Evolutionary conservation across 1,139 yeast species (phyloP).

Genomic region (Suzukiozyma palmioleophila): DNA sequence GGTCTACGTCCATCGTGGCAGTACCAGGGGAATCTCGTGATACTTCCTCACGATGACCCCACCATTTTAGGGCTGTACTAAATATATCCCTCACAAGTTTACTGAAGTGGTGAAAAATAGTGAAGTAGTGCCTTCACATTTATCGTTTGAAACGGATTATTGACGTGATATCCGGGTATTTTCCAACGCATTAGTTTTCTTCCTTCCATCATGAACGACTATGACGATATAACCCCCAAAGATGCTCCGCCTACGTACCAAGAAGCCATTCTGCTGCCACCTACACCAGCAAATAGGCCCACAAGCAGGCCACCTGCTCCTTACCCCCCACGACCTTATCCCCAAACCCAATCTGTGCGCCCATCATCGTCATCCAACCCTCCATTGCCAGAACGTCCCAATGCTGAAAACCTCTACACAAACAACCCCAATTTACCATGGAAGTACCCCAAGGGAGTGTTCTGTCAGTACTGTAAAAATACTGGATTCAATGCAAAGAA

Average conservation of each 20-base stretch:
- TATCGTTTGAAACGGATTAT: too few relatives aligned
- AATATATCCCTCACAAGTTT: too few relatives aligned
- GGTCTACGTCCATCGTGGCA: too few relatives aligned
- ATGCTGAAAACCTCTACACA: conserved; percentile 17
- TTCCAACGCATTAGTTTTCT: neutral
- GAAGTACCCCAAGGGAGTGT: conserved; percentile 32
- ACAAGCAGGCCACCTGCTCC: neutral
- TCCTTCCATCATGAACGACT: too few relatives aligned
- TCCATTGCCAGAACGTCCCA: conserved; percentile 10
- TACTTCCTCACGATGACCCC: too few relatives aligned
- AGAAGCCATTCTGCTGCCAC: conserved; percentile 10
- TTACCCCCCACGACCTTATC: neutral
- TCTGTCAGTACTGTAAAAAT: conserved; percentile 39
- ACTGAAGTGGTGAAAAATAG: too few relatives aligned
- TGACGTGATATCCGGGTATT: too few relatives aligned
- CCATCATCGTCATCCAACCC: conserved; percentile 1
- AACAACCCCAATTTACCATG: conserved; percentile 52
- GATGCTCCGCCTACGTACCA: conserved; percentile 15
- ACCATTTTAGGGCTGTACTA: too few relatives aligned
- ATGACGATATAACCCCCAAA: neutral
- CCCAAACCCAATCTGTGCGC: neutral
- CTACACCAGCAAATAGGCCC: conserved; percentile 3
- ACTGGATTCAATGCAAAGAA: conserved; percentile 31
- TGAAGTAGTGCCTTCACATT: too few relatives aligned
- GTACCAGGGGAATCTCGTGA: too few relatives aligned